Evolutionary conservation across 2,329 filamentous ascomycete genomes (phyloP).

Genomic region (Cercospora citrullina): DNA sequence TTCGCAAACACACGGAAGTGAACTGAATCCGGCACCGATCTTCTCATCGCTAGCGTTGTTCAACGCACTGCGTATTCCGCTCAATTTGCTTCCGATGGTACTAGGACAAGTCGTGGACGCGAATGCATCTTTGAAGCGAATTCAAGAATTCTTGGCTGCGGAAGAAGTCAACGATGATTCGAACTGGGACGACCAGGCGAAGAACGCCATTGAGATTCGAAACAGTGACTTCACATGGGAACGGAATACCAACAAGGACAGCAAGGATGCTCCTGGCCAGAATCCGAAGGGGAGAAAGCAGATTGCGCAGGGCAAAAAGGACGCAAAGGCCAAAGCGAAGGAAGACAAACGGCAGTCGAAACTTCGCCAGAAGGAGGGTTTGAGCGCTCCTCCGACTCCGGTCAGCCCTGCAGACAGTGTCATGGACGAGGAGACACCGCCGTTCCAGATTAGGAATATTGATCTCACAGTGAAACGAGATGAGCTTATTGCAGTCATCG

Average conservation of each 20-base stretch:
- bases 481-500: conserved; percentile 82
- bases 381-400: conserved; percentile 22
- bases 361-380: conserved; percentile 34
- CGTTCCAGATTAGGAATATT: conserved; percentile 71
- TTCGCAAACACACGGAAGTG: conserved; percentile 59
- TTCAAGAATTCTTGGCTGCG: conserved; percentile 82
- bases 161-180: conserved; percentile 81
- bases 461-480: conserved; percentile 69
- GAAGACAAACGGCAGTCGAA: conserved; percentile 40
- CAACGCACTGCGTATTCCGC: conserved; percentile 83
- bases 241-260: conserved; percentile 53
- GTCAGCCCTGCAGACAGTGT: conserved; percentile 41
- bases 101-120: conserved; percentile 89
- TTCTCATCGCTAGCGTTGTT: conserved; percentile 95
- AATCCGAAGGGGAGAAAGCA: conserved; percentile 38
- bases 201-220: conserved; percentile 65
- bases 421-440: conserved; percentile 58
- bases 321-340: conserved; percentile 46
- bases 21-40: conserved; percentile 71
- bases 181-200: conserved; percentile 54
- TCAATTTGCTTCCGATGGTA: conserved; percentile 85
- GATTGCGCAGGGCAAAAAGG: conserved; percentile 47
- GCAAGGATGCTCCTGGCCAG: conserved; percentile 38
- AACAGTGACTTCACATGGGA: conserved; percentile 89
- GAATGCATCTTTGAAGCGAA: conserved; percentile 77